phyloP scores from a whole-genome alignment of 331 rosid genomes.

The Saraca asoca region DNA sequence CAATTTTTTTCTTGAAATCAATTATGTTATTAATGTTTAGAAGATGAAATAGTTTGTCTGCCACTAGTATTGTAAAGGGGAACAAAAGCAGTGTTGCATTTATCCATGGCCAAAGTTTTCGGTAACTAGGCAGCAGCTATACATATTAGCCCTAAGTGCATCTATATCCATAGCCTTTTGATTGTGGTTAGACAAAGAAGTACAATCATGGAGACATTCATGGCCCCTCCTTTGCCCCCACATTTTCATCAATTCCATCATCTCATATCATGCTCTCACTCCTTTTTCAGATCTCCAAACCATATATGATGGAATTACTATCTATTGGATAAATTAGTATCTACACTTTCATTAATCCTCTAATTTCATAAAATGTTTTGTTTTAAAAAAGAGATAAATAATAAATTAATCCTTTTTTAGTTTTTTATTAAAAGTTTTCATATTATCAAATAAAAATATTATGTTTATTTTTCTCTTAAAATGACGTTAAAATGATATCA shows the following conservation, averaged over 20 bases:
- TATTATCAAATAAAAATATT: too few relatives aligned
- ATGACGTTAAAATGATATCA: too few relatives aligned
- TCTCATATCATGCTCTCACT: slow-evolving; percentile 13
- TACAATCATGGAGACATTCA: slow-evolving; percentile 13
- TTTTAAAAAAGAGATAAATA: too few relatives aligned
- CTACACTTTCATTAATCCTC: too few relatives aligned
- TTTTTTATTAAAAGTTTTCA: too few relatives aligned
- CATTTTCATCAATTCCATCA: background rate
- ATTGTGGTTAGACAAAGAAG: slow-evolving; percentile 3
- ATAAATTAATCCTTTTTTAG: too few relatives aligned
- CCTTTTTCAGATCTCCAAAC: background rate
- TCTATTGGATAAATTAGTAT: too few relatives aligned
- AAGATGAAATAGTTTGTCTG: background rate
- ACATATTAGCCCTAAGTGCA: background rate
- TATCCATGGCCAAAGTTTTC: background rate
- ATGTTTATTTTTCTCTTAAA: too few relatives aligned
- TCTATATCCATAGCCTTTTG: slow-evolving; percentile 22
- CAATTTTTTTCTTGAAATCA: too few relatives aligned
- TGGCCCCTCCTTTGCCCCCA: slow-evolving; percentile 17
- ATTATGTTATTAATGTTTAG: background rate
- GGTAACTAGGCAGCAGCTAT: background rate
- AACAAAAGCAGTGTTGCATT: background rate
- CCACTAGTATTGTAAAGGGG: slow-evolving; percentile 4
- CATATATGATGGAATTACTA: slow-evolving; percentile 18
- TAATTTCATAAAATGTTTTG: too few relatives aligned